Evolutionary conservation across 495 filamentous ascomycete genomes (phyloP).

Genomic region (Hyaloscypha bicolor): DNA sequence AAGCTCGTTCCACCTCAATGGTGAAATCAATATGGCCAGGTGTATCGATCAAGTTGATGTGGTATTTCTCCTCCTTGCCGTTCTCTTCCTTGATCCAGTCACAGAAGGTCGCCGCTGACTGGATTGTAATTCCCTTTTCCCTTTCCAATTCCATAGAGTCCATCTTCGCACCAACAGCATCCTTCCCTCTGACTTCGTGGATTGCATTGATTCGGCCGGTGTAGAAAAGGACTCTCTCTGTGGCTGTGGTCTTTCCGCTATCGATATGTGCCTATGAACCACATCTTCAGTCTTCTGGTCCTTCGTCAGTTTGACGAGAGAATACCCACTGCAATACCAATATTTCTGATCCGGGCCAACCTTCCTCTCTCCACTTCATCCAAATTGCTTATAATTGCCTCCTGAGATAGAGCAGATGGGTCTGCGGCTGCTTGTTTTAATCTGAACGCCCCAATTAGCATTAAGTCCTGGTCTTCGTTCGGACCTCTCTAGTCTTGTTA

Average conservation of each 20-base stretch:
- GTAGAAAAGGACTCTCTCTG: conserved; percentile 97
- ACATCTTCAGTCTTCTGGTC: conserved; percentile 31
- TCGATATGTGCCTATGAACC: conserved; percentile 80
- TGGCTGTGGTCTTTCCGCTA: conserved; percentile 96
- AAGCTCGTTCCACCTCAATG: conserved; percentile 96
- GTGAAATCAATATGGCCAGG: conserved; percentile 99
- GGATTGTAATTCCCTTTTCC: conserved; percentile 98
- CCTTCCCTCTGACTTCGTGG: conserved; percentile 95
- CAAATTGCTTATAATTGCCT: conserved; percentile 52
- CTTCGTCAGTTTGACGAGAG: background rate
- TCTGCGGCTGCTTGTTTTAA: conserved; percentile 64
- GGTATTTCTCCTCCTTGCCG: conserved; percentile 84
- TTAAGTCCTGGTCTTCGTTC: background rate
- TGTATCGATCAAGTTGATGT: conserved; percentile 98
- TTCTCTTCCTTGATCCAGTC: conserved; percentile 89
- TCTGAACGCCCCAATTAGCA: conserved; percentile 31
- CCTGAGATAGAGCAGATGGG: conserved; percentile 60
- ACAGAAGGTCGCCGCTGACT: conserved; percentile 96
- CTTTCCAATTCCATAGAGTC: conserved; percentile 99
- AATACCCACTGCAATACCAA: conserved; percentile 79
- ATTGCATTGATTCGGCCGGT: conserved; percentile 96
- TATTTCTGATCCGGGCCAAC: conserved; percentile 83
- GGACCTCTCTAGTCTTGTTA: too few species aligned
- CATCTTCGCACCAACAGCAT: conserved; percentile 98
- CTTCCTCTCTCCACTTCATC: conserved; percentile 75